Conservation (phyloP, 441 rosid species). For the Populus hybrid region DNA sequence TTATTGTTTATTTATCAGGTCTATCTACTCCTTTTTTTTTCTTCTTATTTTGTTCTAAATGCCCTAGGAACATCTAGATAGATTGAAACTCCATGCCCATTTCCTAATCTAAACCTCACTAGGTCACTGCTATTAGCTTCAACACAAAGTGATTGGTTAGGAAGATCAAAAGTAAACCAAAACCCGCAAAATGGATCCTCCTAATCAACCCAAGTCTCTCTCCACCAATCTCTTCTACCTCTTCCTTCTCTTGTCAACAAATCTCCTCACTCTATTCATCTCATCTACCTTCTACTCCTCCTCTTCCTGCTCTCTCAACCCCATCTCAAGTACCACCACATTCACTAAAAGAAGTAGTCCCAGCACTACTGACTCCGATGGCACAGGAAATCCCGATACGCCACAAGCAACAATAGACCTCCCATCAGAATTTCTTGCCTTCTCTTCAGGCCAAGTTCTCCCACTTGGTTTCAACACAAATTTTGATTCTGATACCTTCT, state of each 20-base stretch:
- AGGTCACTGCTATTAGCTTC: background rate
- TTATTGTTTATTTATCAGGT: background rate
- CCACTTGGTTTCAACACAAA: slow-evolving; percentile 44
- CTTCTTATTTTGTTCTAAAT: no score
- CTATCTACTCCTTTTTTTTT: background rate
- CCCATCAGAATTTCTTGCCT: slow-evolving; percentile 42
- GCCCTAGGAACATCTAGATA: background rate
- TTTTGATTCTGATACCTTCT: slow-evolving; percentile 41
- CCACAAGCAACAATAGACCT: slow-evolving; percentile 8
- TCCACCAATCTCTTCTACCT: slow-evolving; percentile 29
- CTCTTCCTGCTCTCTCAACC: slow-evolving; percentile 24
- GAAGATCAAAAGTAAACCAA: background rate
- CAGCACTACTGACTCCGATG: background rate
- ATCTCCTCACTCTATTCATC: slow-evolving; percentile 38
- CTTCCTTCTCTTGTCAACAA: slow-evolving; percentile 35
- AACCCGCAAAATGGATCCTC: slow-evolving; percentile 32
- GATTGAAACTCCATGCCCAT: background rate
- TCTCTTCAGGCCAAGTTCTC: slow-evolving; percentile 39
- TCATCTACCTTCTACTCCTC: slow-evolving; percentile 37
- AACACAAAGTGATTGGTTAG: slow-evolving; percentile 10
- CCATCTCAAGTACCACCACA: background rate
- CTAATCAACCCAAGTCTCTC: slow-evolving; percentile 21
- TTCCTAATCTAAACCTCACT: background rate
- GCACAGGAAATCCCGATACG: background rate
- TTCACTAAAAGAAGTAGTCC: background rate